These are phyloP conservation scores for Talaromyces nanjingensis DNA, from an alignment of 495 filamentous ascomycete species.

Conservation along the genomic window DNA sequence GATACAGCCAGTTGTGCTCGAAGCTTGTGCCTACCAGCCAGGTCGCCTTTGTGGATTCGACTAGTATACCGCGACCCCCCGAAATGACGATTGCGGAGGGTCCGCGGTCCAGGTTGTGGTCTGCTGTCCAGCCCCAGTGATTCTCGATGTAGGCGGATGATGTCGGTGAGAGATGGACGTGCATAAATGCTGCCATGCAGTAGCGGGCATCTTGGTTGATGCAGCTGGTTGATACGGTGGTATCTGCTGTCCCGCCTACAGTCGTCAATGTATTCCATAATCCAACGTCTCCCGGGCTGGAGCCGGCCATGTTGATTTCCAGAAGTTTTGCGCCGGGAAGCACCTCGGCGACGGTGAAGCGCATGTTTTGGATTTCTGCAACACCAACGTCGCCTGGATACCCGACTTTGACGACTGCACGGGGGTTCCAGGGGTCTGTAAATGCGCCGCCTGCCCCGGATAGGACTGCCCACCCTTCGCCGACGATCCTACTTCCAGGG, in stretches of 20 bases:
- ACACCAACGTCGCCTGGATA: conserved; percentile 39
- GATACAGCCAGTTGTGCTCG: conserved; percentile 31
- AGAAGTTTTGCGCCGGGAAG: conserved; percentile 32
- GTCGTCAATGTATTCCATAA: conserved; percentile 40
- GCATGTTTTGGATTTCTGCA: conserved; percentile 48
- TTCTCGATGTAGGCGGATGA: conserved; percentile 38
- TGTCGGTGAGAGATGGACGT: conserved; percentile 35
- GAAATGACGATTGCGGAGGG: conserved; percentile 21
- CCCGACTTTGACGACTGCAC: conserved; percentile 48
- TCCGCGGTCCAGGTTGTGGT: conserved; percentile 28
- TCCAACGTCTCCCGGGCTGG: conserved; percentile 35
- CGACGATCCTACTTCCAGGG: conserved; percentile 37
- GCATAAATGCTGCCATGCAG: conserved; percentile 36
- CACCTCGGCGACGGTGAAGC: conserved; percentile 35
- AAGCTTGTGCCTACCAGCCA: conserved; percentile 20
- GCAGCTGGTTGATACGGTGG: conserved; percentile 19
- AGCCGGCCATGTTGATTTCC: conserved; percentile 36
- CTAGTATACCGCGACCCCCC: conserved; percentile 30
- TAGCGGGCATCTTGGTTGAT: conserved; percentile 17
- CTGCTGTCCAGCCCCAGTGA: conserved; percentile 42
- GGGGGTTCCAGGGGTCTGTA: conserved; percentile 37
- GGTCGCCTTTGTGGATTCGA: conserved; percentile 22
- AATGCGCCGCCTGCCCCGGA: conserved; percentile 39
- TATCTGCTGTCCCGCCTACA: conserved; percentile 35
- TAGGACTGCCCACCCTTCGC: conserved; percentile 41